Conservation (phyloP, 2,329 filamentous ascomycete genomes). For the Trichothecium roseum region DNA sequence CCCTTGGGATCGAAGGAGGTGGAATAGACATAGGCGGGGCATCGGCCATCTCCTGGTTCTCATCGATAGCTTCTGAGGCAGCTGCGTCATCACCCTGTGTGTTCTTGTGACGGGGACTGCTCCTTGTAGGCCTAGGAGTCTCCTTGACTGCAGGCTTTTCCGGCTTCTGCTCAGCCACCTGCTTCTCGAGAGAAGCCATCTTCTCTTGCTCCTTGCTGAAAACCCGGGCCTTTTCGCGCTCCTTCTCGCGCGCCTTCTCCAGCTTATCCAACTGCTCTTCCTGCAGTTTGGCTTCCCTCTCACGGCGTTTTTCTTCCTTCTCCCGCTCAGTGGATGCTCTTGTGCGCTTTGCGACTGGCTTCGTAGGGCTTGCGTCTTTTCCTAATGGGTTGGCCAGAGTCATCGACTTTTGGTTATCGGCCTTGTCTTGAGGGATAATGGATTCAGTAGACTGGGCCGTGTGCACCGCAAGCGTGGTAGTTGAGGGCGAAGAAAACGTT, state of each 20-base stretch:
- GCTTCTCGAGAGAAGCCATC: slow-evolving; percentile 40
- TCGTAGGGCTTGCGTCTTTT: slow-evolving; percentile 14
- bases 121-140: slow-evolving; percentile 32
- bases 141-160: slow-evolving; percentile 30
- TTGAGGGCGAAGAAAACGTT: slow-evolving; percentile 44
- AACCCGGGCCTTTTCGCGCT: slow-evolving; percentile 55
- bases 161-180: slow-evolving; percentile 41
- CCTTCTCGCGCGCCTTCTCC: slow-evolving; percentile 59
- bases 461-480: slow-evolving; percentile 32
- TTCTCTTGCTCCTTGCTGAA: slow-evolving; percentile 49
- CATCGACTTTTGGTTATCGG: slow-evolving; percentile 9
- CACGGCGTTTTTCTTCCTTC: slow-evolving; percentile 53
- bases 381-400: slow-evolving; percentile 8
- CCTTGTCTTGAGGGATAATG: slow-evolving; percentile 18
- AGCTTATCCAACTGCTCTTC: slow-evolving; percentile 52
- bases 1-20: slow-evolving; percentile 49
- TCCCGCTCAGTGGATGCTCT: slow-evolving; percentile 51
- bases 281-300: slow-evolving; percentile 53
- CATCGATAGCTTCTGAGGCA: slow-evolving; percentile 16
- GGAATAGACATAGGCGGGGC: slow-evolving; percentile 39
- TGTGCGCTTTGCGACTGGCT: slow-evolving; percentile 34
- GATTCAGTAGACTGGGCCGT: slow-evolving; percentile 37
- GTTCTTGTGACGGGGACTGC: slow-evolving; percentile 34
- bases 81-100: slow-evolving; percentile 17
- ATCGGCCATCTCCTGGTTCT: slow-evolving; percentile 47